phyloP scores from a whole-genome alignment of 1,284 basidiomycete genomes.

The Ganoderma leucocontextum region DNA sequence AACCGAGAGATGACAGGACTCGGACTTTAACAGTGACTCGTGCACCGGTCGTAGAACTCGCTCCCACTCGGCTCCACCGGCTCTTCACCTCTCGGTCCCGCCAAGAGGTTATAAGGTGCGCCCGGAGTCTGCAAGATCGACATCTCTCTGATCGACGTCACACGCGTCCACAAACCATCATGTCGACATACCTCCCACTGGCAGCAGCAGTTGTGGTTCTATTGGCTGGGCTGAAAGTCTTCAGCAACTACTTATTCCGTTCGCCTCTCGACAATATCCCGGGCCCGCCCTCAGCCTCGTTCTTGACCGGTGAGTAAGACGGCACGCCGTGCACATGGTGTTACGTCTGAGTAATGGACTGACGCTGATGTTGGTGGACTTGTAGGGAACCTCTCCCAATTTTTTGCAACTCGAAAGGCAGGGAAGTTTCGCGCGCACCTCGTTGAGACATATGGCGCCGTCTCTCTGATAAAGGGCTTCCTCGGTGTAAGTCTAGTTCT shows the following conservation, averaged over 20 bases:
- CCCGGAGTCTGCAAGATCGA: neutral
- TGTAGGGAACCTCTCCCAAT: neutral
- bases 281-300: neutral
- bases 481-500: neutral
- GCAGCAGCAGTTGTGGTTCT: neutral
- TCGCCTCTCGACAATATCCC: slow-evolving; percentile 1
- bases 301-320: neutral
- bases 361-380: neutral
- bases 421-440: neutral
- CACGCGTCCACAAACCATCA: neutral
- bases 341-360: neutral
- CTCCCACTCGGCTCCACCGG: neutral
- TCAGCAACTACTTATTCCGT: neutral
- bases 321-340: neutral
- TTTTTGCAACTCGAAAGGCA: neutral
- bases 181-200: neutral
- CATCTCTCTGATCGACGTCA: neutral
- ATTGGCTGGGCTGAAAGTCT: neutral
- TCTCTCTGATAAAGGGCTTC: neutral
- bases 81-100: neutral
- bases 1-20: neutral
- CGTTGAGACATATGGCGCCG: neutral
- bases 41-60: neutral
- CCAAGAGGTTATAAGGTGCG: neutral
- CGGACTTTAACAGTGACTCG: neutral